phyloP scores from a whole-genome alignment of 2,329 filamentous ascomycete species.

The Cladosporium austrohemisphaericum region DNA sequence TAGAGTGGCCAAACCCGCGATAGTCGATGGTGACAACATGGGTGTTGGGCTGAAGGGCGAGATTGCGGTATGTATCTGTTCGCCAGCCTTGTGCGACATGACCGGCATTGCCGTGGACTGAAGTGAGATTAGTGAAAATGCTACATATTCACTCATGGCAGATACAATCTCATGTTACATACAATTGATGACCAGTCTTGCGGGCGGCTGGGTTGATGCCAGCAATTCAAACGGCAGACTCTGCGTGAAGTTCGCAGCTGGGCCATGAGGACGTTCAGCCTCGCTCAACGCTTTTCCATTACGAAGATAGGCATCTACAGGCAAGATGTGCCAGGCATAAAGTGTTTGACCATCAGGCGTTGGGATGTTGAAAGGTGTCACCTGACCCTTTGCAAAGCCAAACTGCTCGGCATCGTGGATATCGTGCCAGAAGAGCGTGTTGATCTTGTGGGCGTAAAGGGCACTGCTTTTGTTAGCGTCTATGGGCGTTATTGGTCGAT shows the following conservation, averaged over 20 bases:
- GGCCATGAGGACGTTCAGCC: constrained; percentile 48
- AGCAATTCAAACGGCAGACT: constrained; percentile 51
- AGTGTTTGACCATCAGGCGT: constrained; percentile 73
- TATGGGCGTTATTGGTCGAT: background rate
- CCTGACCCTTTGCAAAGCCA: constrained; percentile 84
- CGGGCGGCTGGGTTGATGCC: constrained; percentile 46
- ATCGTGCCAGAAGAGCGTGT: constrained; percentile 68
- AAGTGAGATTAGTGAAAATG: too few relatives aligned
- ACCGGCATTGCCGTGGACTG: constrained; percentile 66
- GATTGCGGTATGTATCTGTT: constrained; percentile 70
- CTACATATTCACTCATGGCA: too few relatives aligned
- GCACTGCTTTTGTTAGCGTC: constrained; percentile 52
- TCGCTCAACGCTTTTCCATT: constrained; percentile 59
- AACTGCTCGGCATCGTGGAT: constrained; percentile 73
- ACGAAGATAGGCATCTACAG: constrained; percentile 69
- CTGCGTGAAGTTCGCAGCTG: constrained; percentile 42
- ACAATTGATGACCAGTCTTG: constrained; percentile 55
- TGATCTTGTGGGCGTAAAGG: constrained; percentile 78
- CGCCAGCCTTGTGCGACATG: constrained; percentile 76
- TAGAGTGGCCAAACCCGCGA: constrained; percentile 78
- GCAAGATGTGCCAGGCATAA: constrained; percentile 88
- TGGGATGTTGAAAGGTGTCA: constrained; percentile 74
- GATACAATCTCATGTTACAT: constrained; percentile 20
- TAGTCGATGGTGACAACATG: constrained; percentile 91
- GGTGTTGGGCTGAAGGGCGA: constrained; percentile 68